Evolutionary conservation across 1,284 basidiomycete species (phyloP).

Genomic region (Inonotus hispidus): DNA sequence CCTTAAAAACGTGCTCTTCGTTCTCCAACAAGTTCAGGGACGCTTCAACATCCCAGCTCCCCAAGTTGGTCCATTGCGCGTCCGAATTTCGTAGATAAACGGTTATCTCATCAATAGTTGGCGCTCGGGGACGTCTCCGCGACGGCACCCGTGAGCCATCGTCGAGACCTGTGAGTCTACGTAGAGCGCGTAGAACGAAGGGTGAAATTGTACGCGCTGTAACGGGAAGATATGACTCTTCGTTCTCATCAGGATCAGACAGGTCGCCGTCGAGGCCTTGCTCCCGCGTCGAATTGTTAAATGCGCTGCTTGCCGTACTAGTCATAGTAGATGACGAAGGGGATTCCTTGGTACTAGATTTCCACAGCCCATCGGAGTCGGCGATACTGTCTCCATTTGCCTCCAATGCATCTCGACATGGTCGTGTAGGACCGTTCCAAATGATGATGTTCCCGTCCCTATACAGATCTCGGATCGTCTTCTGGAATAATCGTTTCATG

Average conservation of each 20-base stretch:
- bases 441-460: conserved; percentile 63
- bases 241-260: conserved; percentile 53
- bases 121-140: conserved; percentile 22
- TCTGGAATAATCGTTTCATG: conserved; percentile 58
- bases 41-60: conserved; percentile 56
- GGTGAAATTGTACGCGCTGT: conserved; percentile 44
- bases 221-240: conserved; percentile 62
- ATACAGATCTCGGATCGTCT: conserved; percentile 53
- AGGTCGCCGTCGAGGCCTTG: conserved; percentile 39
- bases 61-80: conserved; percentile 56
- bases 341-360: conserved; percentile 28
- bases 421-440: conserved; percentile 50
- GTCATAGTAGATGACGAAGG: conserved; percentile 25
- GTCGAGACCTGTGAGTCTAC: conserved; percentile 6
- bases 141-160: conserved; percentile 12
- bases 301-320: conserved; percentile 2
- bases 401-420: neutral
- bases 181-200: conserved; percentile 43
- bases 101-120: conserved; percentile 46
- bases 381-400: conserved; percentile 13
- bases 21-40: conserved; percentile 43
- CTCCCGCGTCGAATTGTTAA: conserved; percentile 13
- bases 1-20: conserved; percentile 42
- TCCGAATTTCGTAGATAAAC: conserved; percentile 42
- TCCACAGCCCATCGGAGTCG: conserved; percentile 37